Evolutionary conservation across 768 basidiomycete species (phyloP).

Genomic region (Lyophyllum shimeji): DNA sequence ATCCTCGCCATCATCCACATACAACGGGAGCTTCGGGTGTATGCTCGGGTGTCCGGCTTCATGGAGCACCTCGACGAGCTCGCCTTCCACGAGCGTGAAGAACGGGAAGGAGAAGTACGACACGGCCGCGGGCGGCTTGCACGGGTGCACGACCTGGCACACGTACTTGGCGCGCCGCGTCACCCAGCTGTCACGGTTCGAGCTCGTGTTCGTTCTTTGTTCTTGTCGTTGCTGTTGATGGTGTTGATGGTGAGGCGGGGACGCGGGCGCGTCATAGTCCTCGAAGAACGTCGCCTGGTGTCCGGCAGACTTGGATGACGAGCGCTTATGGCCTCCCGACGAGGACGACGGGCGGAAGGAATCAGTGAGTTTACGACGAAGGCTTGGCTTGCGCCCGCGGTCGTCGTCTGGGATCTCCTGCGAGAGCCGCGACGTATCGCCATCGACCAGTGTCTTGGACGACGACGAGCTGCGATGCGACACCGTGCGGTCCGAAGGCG

Average conservation of each 20-base stretch:
- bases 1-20: conserved; percentile 77
- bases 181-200: conserved; percentile 41
- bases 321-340: conserved; percentile 16
- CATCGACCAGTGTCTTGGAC: conserved; percentile 18
- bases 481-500: conserved; percentile 21
- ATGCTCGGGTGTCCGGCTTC: conserved; percentile 80
- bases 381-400: conserved; percentile 27
- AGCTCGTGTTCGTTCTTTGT: conserved; percentile 17
- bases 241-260: conserved; percentile 12
- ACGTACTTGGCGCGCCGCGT: conserved; percentile 56
- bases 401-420: conserved; percentile 21
- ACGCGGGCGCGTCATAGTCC: conserved; percentile 17
- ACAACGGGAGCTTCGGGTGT: conserved; percentile 71
- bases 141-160: conserved; percentile 69
- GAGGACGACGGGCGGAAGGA: conserved; percentile 19
- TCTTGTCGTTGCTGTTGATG: conserved; percentile 12
- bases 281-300: conserved; percentile 30
- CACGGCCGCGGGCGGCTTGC: conserved; percentile 60
- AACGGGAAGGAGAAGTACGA: conserved; percentile 76
- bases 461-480: conserved; percentile 20
- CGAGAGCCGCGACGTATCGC: conserved; percentile 9
- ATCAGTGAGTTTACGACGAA: conserved; percentile 27
- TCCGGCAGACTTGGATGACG: conserved; percentile 13
- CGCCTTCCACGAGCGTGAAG: conserved; percentile 64
- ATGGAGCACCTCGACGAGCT: conserved; percentile 65